These are phyloP conservation scores for Typha latifolia DNA, from an alignment of 176 grass and related monocot species.

Conservation along the genomic window DNA sequence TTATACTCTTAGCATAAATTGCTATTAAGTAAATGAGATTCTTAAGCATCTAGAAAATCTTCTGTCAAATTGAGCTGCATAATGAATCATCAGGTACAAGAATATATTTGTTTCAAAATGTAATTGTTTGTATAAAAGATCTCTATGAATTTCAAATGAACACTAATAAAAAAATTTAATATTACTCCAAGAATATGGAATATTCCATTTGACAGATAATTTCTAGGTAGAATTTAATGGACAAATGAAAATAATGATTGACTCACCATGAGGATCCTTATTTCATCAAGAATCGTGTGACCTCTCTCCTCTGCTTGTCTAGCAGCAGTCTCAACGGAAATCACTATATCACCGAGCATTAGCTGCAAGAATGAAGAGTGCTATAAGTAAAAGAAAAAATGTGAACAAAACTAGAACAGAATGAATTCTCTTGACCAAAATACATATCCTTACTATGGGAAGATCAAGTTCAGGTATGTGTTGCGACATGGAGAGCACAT, in stretches of 20 bases:
- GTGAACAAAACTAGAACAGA: constrained; percentile 7
- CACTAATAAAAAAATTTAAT: too few relatives aligned
- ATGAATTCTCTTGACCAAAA: constrained; percentile 17
- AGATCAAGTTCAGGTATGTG: constrained; percentile 57
- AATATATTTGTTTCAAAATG: too few relatives aligned
- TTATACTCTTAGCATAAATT: not conserved
- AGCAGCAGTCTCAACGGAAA: constrained; percentile 83
- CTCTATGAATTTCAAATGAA: too few relatives aligned
- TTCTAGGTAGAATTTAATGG: not conserved
- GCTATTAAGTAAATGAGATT: not conserved
- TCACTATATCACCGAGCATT: constrained; percentile 76
- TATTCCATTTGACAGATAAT: constrained; percentile 1
- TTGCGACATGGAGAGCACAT: constrained; percentile 69
- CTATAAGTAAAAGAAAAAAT: constrained; percentile 6
- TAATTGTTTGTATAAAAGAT: too few relatives aligned
- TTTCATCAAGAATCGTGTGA: constrained; percentile 86
- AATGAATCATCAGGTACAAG: too few relatives aligned
- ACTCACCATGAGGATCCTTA: constrained; percentile 63
- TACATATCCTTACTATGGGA: constrained; percentile 57
- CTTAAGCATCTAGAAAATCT: not conserved
- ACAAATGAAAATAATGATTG: not conserved
- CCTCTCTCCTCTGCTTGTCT: constrained; percentile 91
- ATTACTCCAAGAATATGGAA: not conserved
- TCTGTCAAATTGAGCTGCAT: too few relatives aligned
- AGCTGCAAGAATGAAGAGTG: constrained; percentile 40